phyloP scores from a whole-genome alignment of 768 basidiomycete species.

The Pleurotus cornucopiae region DNA sequence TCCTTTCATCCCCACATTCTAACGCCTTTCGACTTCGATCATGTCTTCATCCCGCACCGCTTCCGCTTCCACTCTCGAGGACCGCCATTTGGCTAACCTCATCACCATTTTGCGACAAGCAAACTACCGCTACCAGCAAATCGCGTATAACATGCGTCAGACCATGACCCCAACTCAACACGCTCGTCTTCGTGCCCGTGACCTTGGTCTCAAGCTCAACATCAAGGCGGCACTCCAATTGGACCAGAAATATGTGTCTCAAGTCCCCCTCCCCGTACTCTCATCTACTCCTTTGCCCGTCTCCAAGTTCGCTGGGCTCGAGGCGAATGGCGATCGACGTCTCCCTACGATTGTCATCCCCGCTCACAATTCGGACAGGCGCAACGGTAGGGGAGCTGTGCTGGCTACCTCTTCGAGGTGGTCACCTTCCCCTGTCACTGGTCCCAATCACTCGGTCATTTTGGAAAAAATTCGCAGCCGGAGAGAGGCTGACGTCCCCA shows the following conservation, averaged over 20 bases:
- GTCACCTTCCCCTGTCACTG: conserved; percentile 5
- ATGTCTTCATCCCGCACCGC: background rate
- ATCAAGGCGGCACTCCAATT: conserved; percentile 35
- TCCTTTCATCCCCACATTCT: background rate
- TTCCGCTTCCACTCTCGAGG: conserved; percentile 14
- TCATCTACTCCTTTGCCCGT: conserved; percentile 13
- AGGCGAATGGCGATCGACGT: conserved; percentile 11
- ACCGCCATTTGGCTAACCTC: conserved; percentile 30
- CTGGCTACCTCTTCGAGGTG: background rate
- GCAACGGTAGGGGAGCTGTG: background rate
- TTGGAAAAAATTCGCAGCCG: background rate
- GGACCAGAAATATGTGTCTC: conserved; percentile 34
- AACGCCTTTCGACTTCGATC: background rate
- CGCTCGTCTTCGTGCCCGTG: conserved; percentile 43
- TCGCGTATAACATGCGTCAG: conserved; percentile 35
- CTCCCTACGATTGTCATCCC: conserved; percentile 9
- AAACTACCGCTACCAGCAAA: conserved; percentile 34
- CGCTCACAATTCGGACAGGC: conserved; percentile 6
- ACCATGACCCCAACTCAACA: conserved; percentile 33
- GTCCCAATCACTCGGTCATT: background rate
- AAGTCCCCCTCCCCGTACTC: conserved; percentile 31
- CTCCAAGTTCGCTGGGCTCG: conserved; percentile 8
- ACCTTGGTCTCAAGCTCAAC: conserved; percentile 41
- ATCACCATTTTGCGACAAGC: conserved; percentile 35
- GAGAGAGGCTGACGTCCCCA: background rate